Evolutionary conservation across 371 early-diverging fungal species (phyloP).

Genomic region (Nematocida parisii): DNA sequence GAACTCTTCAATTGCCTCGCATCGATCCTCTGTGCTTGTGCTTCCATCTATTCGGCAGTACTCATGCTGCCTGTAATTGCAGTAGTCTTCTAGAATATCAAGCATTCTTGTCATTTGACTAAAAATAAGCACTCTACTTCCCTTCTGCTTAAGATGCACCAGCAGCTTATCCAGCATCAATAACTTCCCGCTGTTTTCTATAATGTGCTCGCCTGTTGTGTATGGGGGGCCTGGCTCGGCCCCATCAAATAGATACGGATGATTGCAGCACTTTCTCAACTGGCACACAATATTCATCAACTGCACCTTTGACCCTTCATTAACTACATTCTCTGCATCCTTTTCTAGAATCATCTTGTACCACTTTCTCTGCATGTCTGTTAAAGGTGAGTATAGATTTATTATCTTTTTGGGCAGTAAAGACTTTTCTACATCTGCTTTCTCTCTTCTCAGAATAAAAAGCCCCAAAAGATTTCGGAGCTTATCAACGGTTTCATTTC

Average conservation of each 20-base stretch:
- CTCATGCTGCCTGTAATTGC: conserved; percentile 76
- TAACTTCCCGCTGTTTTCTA: conserved; percentile 95
- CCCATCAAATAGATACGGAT: conserved; percentile 63
- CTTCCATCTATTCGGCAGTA: conserved; percentile 96
- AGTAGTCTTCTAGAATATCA: conserved; percentile 97
- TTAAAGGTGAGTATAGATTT: conserved; percentile 57
- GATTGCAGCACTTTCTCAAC: conserved; percentile 63
- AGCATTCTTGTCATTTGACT: conserved; percentile 95
- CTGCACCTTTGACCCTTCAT: conserved; percentile 54
- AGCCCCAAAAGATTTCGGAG: conserved; percentile 48
- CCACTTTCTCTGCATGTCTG: conserved; percentile 60
- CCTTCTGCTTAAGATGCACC: conserved; percentile 76
- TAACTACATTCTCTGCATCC: conserved; percentile 47
- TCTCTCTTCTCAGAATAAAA: conserved; percentile 61
- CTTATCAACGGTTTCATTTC: conserved; percentile 55
- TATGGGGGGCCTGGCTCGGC: conserved; percentile 77
- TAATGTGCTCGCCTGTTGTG: conserved; percentile 89
- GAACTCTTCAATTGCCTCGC: conserved; percentile 85
- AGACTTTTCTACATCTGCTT: conserved; percentile 60
- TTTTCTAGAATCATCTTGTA: conserved; percentile 61
- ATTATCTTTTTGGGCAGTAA: conserved; percentile 61
- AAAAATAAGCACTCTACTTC: conserved; percentile 90
- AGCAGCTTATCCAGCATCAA: conserved; percentile 88
- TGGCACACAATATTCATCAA: conserved; percentile 61
- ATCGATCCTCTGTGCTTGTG: conserved; percentile 85